Base-by-base conservation (phyloP, 1,139 yeast species). In the Saccharomyces hybrid region DNA sequence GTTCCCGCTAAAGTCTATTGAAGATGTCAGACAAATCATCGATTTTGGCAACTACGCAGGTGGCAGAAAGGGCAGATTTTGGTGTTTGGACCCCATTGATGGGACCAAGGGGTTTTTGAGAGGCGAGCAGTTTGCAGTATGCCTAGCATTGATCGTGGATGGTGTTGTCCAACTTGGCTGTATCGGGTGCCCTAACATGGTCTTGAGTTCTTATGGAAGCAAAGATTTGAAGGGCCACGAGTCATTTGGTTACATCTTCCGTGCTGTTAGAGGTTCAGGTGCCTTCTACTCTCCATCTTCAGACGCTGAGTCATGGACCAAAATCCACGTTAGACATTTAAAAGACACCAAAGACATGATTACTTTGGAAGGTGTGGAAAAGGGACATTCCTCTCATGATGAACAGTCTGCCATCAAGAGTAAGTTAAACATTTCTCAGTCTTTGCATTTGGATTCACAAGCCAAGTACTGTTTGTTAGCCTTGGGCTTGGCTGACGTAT, bases 21-120 rank as follows among this genome's bases (percentile, higher is more conserved):
- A 76, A 0, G 78, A 81, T 32, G 78, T 91, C 58, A 79, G 79
- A 60, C 76, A 80, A 8, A 77, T 85, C 47, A 88, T 93, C 58
- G 96, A 91, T 68, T 73, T 76, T 57, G 98, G 98, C 48, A 78
- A 81, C 64, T 86, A 87, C 42, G 67, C 77, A 57, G 97, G 97
- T 53, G 96, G 96, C 3, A 63, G 74, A 42, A 75, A 71, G 49
- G 96, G 96, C 31, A 77, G 98, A 59, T 83, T 88, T 70, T 93
- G 99, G 99, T 96, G 98, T 0, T 74, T 93, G 65, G 99, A 93
- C 68, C 99, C 99, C 32, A 91, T 93, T 59, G 99, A 93, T 68
- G 99, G 99, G 14, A 93, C 99, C 23, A 91, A 91, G 69, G 99
- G 99, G 0, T 93, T 93, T 67, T 75, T 93, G 56, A 78, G 99